Evolutionary conservation across 2,329 filamentous ascomycete species (phyloP).

Genomic region (Penicillium crustosum): DNA sequence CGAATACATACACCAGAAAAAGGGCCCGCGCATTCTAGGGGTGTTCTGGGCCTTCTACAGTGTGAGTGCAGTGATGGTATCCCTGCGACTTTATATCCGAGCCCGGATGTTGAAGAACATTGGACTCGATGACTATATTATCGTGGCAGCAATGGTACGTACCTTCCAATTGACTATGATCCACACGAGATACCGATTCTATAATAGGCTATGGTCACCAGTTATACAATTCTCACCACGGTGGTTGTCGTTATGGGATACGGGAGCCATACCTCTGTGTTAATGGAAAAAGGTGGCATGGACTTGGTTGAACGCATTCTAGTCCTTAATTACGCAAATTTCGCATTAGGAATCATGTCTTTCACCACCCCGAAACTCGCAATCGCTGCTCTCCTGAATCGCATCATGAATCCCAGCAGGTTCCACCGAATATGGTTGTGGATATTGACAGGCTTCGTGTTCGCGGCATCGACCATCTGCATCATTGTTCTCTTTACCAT

Average conservation of each 20-base stretch:
- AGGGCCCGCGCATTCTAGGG: conserved; percentile 36
- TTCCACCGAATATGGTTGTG: conserved; percentile 21
- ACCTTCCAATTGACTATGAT: neutral
- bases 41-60: conserved; percentile 31
- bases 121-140: conserved; percentile 41
- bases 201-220: conserved; percentile 28
- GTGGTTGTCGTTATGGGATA: conserved; percentile 41
- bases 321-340: conserved; percentile 26
- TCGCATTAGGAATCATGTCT: conserved; percentile 30
- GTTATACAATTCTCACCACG: conserved; percentile 35
- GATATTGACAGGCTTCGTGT: conserved; percentile 32
- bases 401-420: conserved; percentile 27
- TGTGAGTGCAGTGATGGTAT: conserved; percentile 32
- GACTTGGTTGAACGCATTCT: conserved; percentile 30
- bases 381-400: conserved; percentile 27
- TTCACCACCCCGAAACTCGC: conserved; percentile 31
- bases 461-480: conserved; percentile 34
- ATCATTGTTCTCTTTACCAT: conserved; percentile 45
- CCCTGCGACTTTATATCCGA: conserved; percentile 36
- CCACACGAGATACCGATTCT: neutral
- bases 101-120: conserved; percentile 30
- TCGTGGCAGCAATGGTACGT: conserved; percentile 34
- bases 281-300: conserved; percentile 20
- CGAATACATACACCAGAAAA: conserved; percentile 22
- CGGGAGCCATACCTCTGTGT: conserved; percentile 39